phyloP scores from a whole-genome alignment of 305 asterid genomes.

The Fraxinus latifolia region DNA sequence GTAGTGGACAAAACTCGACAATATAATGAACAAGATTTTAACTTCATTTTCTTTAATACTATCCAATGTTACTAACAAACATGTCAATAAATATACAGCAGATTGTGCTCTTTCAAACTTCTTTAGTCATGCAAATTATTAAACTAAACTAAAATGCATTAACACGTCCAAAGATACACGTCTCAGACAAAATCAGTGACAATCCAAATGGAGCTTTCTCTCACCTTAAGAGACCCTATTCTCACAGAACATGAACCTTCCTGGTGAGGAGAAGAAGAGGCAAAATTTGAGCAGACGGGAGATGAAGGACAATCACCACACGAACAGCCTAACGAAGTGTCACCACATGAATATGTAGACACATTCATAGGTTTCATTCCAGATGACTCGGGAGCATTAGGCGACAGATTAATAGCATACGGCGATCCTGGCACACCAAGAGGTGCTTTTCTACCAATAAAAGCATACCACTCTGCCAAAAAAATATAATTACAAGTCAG shows the following conservation, averaged over 20 bases:
- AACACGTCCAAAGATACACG: background rate
- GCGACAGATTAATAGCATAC: slow-evolving; percentile 68
- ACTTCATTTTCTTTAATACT: background rate
- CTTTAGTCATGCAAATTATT: background rate
- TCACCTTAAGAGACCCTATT: slow-evolving; percentile 83
- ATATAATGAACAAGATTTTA: background rate
- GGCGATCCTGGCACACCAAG: slow-evolving; percentile 91
- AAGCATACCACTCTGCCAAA: slow-evolving; percentile 89
- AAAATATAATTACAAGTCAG: slow-evolving; percentile 23
- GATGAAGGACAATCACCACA: slow-evolving; percentile 99
- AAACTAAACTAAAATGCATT: background rate
- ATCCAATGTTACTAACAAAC: background rate
- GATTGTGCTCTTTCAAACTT: background rate
- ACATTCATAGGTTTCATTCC: slow-evolving; percentile 92
- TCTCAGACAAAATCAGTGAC: slow-evolving; percentile 7
- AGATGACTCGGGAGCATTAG: slow-evolving; percentile 62
- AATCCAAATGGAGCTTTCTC: slow-evolving; percentile 23
- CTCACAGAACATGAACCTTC: slow-evolving; percentile 77
- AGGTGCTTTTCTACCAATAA: slow-evolving; percentile 69
- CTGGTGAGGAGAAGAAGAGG: slow-evolving; percentile 49
- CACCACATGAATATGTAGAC: slow-evolving; percentile 83
- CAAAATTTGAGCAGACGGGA: slow-evolving; percentile 63
- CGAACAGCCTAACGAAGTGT: slow-evolving; percentile 92
- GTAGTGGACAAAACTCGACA: background rate
- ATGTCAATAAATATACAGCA: background rate